Conservation (phyloP, 495 filamentous ascomycete genomes). For the Letharia columbiana region DNA sequence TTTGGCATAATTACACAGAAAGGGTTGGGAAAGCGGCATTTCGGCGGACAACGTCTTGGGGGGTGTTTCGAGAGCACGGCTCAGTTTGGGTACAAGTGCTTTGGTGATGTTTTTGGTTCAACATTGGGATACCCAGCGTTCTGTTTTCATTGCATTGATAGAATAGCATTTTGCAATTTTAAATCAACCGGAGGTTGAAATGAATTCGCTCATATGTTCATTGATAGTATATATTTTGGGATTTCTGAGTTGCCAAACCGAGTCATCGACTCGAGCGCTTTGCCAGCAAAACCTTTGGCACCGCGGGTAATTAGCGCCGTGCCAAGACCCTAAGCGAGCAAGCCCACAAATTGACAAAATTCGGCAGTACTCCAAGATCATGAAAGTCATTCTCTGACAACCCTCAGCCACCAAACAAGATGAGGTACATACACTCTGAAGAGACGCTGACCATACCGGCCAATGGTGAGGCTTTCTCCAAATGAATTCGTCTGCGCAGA, state of each 20-base stretch:
- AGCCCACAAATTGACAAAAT: conserved; percentile 9
- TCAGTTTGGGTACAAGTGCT: neutral
- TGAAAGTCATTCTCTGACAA: conserved; percentile 4
- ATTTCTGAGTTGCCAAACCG: too few species aligned
- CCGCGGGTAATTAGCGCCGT: conserved; percentile 6
- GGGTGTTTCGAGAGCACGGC: neutral
- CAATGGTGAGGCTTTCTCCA: conserved; percentile 67
- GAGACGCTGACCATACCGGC: conserved; percentile 91
- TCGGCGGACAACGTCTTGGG: neutral
- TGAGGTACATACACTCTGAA: conserved; percentile 97
- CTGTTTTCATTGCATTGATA: neutral
- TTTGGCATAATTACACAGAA: neutral
- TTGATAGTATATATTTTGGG: too few species aligned
- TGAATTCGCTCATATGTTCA: too few species aligned
- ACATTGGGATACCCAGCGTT: conserved; percentile 6
- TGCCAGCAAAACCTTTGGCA: too few species aligned
- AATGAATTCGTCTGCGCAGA: conserved; percentile 7
- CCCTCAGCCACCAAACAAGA: conserved; percentile 46
- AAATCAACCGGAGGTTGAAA: neutral
- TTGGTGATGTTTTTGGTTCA: conserved; percentile 4
- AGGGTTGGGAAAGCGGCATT: neutral
- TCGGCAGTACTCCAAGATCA: neutral
- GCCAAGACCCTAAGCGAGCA: conserved; percentile 11
- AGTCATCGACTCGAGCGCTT: too few species aligned
- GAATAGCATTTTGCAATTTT: neutral